Conservation (phyloP, 768 basidiomycete genomes). For the Xerocomellus amylosporus region DNA sequence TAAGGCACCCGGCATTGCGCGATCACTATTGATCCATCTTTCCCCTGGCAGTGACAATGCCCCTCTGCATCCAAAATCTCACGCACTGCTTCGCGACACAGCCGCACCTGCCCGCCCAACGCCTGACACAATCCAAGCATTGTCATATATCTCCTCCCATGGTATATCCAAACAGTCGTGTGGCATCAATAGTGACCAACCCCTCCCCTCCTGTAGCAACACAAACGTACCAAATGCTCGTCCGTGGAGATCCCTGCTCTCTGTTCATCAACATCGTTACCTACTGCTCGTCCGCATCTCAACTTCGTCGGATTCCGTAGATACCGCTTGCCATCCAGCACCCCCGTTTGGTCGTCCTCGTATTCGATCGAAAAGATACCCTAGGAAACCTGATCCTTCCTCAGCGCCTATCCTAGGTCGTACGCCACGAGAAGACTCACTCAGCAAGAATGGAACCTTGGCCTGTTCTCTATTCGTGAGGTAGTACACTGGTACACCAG, state of each 20-base stretch:
- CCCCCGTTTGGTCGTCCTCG: conserved; percentile 51
- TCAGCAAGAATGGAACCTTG: conserved; percentile 26
- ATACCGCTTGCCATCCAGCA: conserved; percentile 75
- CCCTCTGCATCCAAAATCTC: conserved; percentile 11
- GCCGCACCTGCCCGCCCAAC: not conserved
- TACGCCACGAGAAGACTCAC: conserved; percentile 34
- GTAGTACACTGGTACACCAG: conserved; percentile 82
- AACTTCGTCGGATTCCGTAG: conserved; percentile 63
- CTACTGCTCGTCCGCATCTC: conserved; percentile 43
- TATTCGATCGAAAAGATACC: conserved; percentile 44
- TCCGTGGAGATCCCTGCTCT: not conserved
- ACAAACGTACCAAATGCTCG: no score
- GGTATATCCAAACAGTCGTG: not conserved
- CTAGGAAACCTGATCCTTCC: conserved; percentile 38
- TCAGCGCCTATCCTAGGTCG: conserved; percentile 1
- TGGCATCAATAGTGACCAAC: not conserved
- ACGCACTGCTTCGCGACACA: not conserved
- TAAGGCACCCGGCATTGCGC: not conserved
- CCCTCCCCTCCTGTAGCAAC: no score
- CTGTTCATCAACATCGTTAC: not conserved
- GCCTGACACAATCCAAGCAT: not conserved
- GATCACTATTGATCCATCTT: no score
- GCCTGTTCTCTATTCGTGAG: conserved; percentile 58
- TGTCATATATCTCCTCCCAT: not conserved
- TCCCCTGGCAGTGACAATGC: no score